Evolutionary conservation across 139 green algal species (phyloP).

Genomic region (Medakamo hakoo): DNA sequence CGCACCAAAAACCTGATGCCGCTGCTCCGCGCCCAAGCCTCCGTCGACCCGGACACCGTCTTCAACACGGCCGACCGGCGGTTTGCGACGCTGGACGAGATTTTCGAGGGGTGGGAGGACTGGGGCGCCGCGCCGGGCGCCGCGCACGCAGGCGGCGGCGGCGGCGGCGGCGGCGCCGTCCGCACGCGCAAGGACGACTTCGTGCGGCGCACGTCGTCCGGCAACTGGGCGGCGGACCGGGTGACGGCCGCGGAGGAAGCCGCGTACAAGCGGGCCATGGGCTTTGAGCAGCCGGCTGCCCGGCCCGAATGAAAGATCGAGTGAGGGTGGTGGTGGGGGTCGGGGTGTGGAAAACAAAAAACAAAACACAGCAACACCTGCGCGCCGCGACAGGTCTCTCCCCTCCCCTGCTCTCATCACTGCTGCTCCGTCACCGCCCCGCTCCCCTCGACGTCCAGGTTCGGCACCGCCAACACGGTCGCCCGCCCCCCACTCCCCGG

Average conservation of each 20-base stretch:
- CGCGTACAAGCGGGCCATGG: neutral
- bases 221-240: neutral
- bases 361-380: neutral
- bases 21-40: neutral
- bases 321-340: neutral
- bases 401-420: no score
- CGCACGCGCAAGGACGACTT: neutral
- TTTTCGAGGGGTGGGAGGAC: no score
- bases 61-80: no score
- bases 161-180: no score
- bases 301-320: no score
- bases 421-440: no score
- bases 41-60: neutral
- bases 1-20: neutral
- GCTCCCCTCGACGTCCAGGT: no score
- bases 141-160: neutral
- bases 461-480: no score
- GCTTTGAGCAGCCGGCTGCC: no score
- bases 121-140: neutral
- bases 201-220: neutral
- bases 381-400: no score
- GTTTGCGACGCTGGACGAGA: no score
- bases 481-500: neutral
- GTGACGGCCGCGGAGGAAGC: neutral
- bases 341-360: neutral